Percentiles rank a stretch among this genome's conserved stretches.
phyloP scores from a whole-genome alignment of 257 asterid genomes.

The Haberlea rhodopensis region DNA sequence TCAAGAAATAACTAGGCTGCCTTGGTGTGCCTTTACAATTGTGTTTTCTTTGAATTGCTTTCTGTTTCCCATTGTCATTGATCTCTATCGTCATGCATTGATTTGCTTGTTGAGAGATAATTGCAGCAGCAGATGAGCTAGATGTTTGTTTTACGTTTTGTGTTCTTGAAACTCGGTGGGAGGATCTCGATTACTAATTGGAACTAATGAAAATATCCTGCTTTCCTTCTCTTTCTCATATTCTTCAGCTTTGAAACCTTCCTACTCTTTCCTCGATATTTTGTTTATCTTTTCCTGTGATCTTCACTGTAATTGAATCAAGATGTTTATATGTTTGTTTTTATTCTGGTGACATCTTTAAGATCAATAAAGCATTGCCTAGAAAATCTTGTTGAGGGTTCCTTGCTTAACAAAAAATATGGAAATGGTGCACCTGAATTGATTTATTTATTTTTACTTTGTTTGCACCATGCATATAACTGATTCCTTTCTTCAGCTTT shows the following conservation, averaged over 20 bases:
- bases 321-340: neutral
- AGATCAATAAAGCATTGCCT: neutral
- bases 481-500: neutral
- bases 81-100: neutral
- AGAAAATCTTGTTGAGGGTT: conserved; percentile 12
- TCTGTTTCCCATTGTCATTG: conserved; percentile 3
- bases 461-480: too few species aligned
- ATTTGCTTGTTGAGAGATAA: conserved; percentile 11
- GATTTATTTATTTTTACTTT: too few species aligned
- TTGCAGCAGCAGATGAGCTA: neutral
- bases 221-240: conserved; percentile 3
- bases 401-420: conserved; percentile 20
- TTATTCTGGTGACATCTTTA: conserved; percentile 18
- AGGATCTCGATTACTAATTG: neutral
- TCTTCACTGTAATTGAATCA: conserved; percentile 1
- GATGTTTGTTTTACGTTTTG: conserved; percentile 8
- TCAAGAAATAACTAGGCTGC: conserved; percentile 6
- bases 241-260: neutral
- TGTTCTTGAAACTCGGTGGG: conserved; percentile 12
- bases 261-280: conserved; percentile 11
- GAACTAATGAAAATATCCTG: conserved; percentile 1
- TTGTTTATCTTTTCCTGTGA: conserved; percentile 4
- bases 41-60: neutral
- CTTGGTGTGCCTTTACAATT: conserved; percentile 5
- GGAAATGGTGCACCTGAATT: too few species aligned